A percentile compares a stretch with the other conserved stretches of the same genome.
These are phyloP conservation scores for Coemansia javaensis DNA, from an alignment of 192 early-diverging fungal species.

Conservation along the genomic window DNA sequence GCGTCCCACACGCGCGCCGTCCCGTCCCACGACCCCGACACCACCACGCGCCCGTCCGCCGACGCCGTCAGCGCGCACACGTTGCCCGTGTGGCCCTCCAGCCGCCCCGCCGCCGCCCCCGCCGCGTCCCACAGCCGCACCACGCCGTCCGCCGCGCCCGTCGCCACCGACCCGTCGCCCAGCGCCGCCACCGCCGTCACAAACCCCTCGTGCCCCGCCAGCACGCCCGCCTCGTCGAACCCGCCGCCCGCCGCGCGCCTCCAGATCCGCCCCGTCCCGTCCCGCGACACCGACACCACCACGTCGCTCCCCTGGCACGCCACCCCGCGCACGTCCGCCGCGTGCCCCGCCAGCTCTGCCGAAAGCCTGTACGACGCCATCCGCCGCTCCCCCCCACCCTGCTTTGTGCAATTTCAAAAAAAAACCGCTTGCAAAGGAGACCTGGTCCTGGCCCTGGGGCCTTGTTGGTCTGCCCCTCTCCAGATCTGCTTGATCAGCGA, in stretches of 20 bases:
- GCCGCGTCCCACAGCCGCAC: conserved; percentile 77
- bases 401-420: no score
- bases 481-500: no score
- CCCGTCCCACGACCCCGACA: conserved; percentile 98
- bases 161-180: conserved; percentile 72
- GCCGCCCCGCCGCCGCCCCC: conserved; percentile 51
- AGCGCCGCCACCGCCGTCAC: conserved; percentile 73
- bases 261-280: conserved; percentile 73
- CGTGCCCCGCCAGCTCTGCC: conserved; percentile 52
- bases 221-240: conserved; percentile 54
- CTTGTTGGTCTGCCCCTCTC: no score
- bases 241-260: conserved; percentile 47
- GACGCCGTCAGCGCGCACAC: conserved; percentile 74
- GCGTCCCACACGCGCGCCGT: conserved; percentile 91
- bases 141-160: conserved; percentile 76
- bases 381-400: no score
- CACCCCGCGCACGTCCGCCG: conserved; percentile 64
- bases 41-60: conserved; percentile 57
- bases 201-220: conserved; percentile 67
- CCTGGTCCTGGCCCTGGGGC: no score
- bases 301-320: conserved; percentile 53
- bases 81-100: conserved; percentile 83
- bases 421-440: no score
- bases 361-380: conserved; percentile 56
- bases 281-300: conserved; percentile 69